Percentiles rank a stretch among this genome's conserved stretches.
Conservation (phyloP, 495 filamentous ascomycete genomes). For the Penicillium verhagenii region DNA sequence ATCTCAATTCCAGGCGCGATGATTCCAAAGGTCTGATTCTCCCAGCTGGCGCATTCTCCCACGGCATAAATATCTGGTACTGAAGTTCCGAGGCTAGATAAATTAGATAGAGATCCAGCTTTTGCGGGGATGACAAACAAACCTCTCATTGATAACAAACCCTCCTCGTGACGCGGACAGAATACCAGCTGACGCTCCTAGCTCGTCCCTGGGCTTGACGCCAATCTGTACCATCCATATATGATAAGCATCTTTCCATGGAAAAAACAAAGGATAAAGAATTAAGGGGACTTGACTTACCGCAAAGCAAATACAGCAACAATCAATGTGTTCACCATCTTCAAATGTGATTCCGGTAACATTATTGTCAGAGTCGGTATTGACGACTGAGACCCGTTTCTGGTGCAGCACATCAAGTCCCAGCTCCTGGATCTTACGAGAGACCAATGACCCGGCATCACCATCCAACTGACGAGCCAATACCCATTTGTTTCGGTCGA, state of each 20-base stretch:
- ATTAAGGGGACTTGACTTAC: slow-evolving; percentile 52
- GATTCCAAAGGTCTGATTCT: slow-evolving; percentile 88
- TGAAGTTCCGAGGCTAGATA: slow-evolving; percentile 66
- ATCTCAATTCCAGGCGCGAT: slow-evolving; percentile 95
- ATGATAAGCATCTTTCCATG: neutral
- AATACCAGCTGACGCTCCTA: slow-evolving; percentile 70
- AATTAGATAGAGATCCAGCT: neutral
- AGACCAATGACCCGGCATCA: slow-evolving; percentile 81
- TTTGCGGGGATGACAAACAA: neutral
- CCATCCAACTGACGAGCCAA: slow-evolving; percentile 81
- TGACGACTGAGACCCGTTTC: slow-evolving; percentile 73
- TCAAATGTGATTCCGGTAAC: slow-evolving; percentile 79
- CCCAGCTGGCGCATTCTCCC: slow-evolving; percentile 94
- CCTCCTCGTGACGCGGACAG: slow-evolving; percentile 73
- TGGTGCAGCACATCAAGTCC: slow-evolving; percentile 82
- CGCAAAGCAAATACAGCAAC: slow-evolving; percentile 86
- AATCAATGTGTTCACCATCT: slow-evolving; percentile 80
- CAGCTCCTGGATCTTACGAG: slow-evolving; percentile 77
- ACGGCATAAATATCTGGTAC: slow-evolving; percentile 79
- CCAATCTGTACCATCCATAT: slow-evolving; percentile 68
- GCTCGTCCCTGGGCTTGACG: slow-evolving; percentile 78
- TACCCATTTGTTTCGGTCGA: slow-evolving; percentile 91
- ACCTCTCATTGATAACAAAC: slow-evolving; percentile 69
- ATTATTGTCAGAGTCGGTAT: slow-evolving; percentile 62
- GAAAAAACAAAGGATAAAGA: no score